phyloP scores from a whole-genome alignment of 2,329 filamentous ascomycete species.

The Alternaria alternata region DNA sequence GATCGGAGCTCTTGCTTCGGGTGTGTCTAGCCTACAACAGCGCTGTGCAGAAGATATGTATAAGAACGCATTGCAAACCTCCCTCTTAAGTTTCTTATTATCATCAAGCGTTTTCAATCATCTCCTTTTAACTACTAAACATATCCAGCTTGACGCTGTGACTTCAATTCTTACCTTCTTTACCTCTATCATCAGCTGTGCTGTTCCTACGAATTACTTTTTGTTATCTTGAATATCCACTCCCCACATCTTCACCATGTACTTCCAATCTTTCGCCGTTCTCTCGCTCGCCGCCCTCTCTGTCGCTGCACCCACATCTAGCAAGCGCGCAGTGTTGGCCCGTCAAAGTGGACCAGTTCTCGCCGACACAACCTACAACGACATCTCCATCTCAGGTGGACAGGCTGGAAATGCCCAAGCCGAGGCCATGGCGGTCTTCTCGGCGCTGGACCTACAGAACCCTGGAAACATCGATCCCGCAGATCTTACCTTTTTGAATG shows the following conservation, averaged over 20 bases:
- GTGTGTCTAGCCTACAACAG: neutral
- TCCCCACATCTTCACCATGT: constrained; percentile 32
- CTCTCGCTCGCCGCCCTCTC: constrained; percentile 39
- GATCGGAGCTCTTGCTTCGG: constrained; percentile 8
- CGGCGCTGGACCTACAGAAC: constrained; percentile 58
- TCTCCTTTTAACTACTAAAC: constrained; percentile 12
- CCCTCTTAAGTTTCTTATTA: constrained; percentile 27
- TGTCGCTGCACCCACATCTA: constrained; percentile 33
- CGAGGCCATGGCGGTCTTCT: constrained; percentile 64
- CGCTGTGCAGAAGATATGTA: constrained; percentile 1
- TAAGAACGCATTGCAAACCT: constrained; percentile 19
- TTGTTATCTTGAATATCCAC: neutral
- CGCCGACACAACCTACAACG: constrained; percentile 43
- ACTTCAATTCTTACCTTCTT: constrained; percentile 20
- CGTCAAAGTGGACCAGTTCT: constrained; percentile 37
- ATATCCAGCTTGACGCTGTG: constrained; percentile 44
- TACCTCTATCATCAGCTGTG: constrained; percentile 32
- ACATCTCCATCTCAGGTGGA: constrained; percentile 62
- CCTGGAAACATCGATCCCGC: constrained; percentile 57
- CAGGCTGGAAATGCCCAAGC: constrained; percentile 62
- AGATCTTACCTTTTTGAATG: constrained; percentile 62
- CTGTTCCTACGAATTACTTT: constrained; percentile 27
- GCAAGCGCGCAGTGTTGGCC: constrained; percentile 27
- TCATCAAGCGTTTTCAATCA: constrained; percentile 29
- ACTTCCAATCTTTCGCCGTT: constrained; percentile 37